Evolutionary conservation across 495 filamentous ascomycete species (phyloP), one percentile per base, ranked within the genome.

Genomic region (Neurospora africana): DNA sequence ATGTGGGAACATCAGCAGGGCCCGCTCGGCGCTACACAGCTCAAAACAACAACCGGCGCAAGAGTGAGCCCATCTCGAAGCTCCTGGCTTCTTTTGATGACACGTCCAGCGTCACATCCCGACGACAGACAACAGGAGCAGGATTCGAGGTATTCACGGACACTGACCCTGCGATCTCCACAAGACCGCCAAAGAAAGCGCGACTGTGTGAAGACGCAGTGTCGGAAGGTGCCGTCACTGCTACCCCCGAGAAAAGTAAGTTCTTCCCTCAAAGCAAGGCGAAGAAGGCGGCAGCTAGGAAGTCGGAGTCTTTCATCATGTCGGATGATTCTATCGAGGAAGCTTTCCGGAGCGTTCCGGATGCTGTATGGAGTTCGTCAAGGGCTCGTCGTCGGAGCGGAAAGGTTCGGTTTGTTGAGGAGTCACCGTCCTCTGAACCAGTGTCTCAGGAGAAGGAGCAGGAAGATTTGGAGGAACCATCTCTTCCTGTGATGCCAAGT

Each of bases 241-340:
- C 78, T 35, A 71, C 72, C 21, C 71, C 70, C 4, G 77, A 80
- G 68, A 79, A 70, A 30, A 86, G 84, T 75, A 83, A 80, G 53
- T 86, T 83, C 74, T 86, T 86, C 69, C 40, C 81, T 36, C 68
- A 72, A 6, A 61, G 27, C 3, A 73, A 74, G 43, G 30, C 68
- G 8, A 79, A 81, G 65, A 72, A 70, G 17, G 41, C 72, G 7
- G 41, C 36, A 21, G 58, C 47, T 11, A 79, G 76, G 71, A 76
- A 73, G 36, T 40, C 58, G 7, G 79, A 81, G 9, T 68, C 69
- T 2, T 79, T 83, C 37, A 61, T 83, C 17, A 81, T 83, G 80
- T 86, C 83, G 4, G 83, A 86, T 69, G 83, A 84, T 69, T 84
- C 82, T 0, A 75, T 85, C 70, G 83, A 84, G 19, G 84, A 85